A percentile compares a stretch with the other conserved stretches of the same genome.
Conservation (phyloP, 73 alveolate species). For the Uronychia setigera region DNA sequence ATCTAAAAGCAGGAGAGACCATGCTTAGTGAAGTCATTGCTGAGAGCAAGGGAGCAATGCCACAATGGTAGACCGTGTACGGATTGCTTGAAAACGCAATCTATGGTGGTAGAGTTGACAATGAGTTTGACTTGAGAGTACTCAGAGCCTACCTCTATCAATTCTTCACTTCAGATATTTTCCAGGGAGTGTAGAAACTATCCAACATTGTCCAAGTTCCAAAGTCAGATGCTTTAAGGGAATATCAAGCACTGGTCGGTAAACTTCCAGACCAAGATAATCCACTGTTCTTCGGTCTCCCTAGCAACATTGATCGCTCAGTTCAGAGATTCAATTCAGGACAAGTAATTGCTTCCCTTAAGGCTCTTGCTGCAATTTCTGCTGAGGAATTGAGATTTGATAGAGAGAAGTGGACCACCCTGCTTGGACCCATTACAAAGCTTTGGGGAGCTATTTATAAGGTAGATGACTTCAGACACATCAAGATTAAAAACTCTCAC, state of each 20-base stretch:
- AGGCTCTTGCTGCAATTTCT: slow-evolving; percentile 89
- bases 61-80: slow-evolving; percentile 97
- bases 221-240: slow-evolving; percentile 73
- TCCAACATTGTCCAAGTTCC: slow-evolving; percentile 70
- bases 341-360: slow-evolving; percentile 85
- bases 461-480: slow-evolving; percentile 68
- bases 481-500: slow-evolving; percentile 66
- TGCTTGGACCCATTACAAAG: slow-evolving; percentile 88
- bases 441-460: slow-evolving; percentile 91
- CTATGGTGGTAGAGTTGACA: slow-evolving; percentile 99
- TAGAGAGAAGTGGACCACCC: slow-evolving; percentile 93
- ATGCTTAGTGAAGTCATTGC: slow-evolving; percentile 77
- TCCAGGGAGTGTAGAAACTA: slow-evolving; percentile 77
- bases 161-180: slow-evolving; percentile 86
- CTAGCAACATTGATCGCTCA: slow-evolving; percentile 98
- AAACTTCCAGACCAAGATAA: slow-evolving; percentile 97
- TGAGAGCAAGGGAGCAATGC: slow-evolving; percentile 67
- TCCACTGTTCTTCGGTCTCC: slow-evolving; percentile 99
- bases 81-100: slow-evolving; percentile 99
- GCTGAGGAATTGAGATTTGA: slow-evolving; percentile 96
- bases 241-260: slow-evolving; percentile 85
- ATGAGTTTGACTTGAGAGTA: slow-evolving; percentile 97
- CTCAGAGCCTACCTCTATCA: slow-evolving; percentile 96
- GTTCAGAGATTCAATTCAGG: slow-evolving; percentile 97
- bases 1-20: slow-evolving; percentile 95